Percentiles rank a stretch among this genome's conserved stretches.
phyloP scores from a whole-genome alignment of 2,329 filamentous ascomycete genomes.

The Aspergillus arachidicola region DNA sequence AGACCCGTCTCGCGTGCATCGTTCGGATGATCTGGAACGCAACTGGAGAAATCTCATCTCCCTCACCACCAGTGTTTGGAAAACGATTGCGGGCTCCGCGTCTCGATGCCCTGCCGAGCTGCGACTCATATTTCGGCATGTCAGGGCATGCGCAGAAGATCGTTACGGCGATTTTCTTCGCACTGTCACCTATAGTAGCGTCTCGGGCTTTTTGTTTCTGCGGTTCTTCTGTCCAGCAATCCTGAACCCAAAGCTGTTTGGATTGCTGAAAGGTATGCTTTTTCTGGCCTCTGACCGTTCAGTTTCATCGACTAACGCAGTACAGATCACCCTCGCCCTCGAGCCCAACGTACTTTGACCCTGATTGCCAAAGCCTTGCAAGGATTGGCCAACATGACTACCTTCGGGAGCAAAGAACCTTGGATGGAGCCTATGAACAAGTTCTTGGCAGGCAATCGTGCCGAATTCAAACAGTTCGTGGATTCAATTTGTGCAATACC shows the following conservation, averaged over 20 bases:
- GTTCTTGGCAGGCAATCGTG: conserved; percentile 74
- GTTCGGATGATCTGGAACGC: conserved; percentile 71
- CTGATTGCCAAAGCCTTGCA: conserved; percentile 91
- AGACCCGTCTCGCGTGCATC: conserved; percentile 76
- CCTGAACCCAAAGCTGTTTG: conserved; percentile 90
- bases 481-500: conserved; percentile 84
- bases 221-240: conserved; percentile 97
- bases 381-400: conserved; percentile 85
- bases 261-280: conserved; percentile 68
- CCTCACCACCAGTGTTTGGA: conserved; percentile 82
- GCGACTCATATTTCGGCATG: conserved; percentile 83
- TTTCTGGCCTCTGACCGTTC: conserved; percentile 2
- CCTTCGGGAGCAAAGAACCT: conserved; percentile 91
- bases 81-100: conserved; percentile 75
- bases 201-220: conserved; percentile 91
- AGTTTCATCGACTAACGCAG: conserved; percentile 27
- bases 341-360: conserved; percentile 84
- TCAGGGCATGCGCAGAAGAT: conserved; percentile 89
- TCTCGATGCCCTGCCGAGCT: conserved; percentile 77
- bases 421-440: conserved; percentile 99
- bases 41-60: conserved; percentile 80
- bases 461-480: conserved; percentile 82
- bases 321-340: conserved; percentile 75
- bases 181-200: conserved; percentile 88
- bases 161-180: conserved; percentile 90